Evolutionary conservation across 129 eudicot genomes (phyloP).

Genomic region (Escallonia rubra): DNA sequence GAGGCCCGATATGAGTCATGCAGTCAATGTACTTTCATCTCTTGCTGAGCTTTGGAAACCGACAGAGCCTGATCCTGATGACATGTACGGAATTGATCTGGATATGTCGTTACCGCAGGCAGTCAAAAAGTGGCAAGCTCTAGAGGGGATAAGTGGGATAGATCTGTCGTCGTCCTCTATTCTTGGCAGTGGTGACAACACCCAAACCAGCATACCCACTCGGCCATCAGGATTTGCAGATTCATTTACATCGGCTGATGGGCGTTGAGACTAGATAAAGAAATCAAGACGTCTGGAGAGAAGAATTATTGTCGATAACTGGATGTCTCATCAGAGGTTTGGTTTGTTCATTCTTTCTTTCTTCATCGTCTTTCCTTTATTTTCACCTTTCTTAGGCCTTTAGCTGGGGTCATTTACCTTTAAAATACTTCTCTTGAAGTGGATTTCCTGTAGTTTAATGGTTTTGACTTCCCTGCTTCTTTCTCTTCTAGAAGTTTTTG

Average conservation of each 20-base stretch:
- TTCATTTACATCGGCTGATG: slow-evolving; percentile 53
- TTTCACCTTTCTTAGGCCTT: slow-evolving; percentile 10
- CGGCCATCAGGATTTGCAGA: slow-evolving; percentile 60
- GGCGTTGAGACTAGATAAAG: slow-evolving; percentile 31
- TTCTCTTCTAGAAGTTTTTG: slow-evolving; percentile 10
- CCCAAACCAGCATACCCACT: slow-evolving; percentile 62
- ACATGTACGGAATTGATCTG: slow-evolving; percentile 58
- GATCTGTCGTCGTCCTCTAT: slow-evolving; percentile 56
- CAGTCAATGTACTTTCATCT: slow-evolving; percentile 76
- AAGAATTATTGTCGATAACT: not conserved
- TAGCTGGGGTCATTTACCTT: slow-evolving; percentile 15
- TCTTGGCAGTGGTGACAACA: slow-evolving; percentile 47
- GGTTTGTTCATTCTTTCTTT: slow-evolving; percentile 48
- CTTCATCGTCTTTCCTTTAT: not conserved
- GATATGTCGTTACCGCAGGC: slow-evolving; percentile 89
- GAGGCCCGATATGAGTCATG: slow-evolving; percentile 93
- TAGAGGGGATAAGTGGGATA: slow-evolving; percentile 60
- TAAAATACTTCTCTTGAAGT: slow-evolving; percentile 17
- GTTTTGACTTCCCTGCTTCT: slow-evolving; percentile 17
- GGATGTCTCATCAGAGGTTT: slow-evolving; percentile 12
- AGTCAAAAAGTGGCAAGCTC: slow-evolving; percentile 88
- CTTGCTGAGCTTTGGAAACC: slow-evolving; percentile 93
- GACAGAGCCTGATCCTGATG: slow-evolving; percentile 63
- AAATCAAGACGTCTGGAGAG: not conserved
- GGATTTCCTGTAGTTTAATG: slow-evolving; percentile 16